phyloP scores from a whole-genome alignment of 1,284 basidiomycete species.

The Naganishia cerealis region DNA sequence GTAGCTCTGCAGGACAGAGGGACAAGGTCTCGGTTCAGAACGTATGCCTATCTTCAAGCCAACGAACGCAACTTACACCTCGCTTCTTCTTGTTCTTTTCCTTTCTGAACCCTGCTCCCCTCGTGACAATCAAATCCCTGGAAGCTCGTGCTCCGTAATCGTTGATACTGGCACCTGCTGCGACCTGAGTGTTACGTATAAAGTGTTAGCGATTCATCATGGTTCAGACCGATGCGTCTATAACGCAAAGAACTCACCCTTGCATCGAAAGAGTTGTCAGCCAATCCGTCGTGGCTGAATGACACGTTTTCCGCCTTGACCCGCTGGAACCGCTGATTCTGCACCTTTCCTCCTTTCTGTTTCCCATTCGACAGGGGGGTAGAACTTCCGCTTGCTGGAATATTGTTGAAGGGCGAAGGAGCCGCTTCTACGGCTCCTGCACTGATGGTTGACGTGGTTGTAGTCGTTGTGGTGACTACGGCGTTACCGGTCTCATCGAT shows the following conservation, averaged over 20 bases:
- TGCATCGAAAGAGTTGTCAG: constrained; percentile 79
- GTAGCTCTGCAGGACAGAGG: constrained; percentile 60
- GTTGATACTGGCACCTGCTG: constrained; percentile 58
- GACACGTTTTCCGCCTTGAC: constrained; percentile 69
- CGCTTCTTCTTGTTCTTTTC: constrained; percentile 99
- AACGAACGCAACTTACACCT: constrained; percentile 57
- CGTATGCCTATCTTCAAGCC: background rate
- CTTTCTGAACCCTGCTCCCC: constrained; percentile 92
- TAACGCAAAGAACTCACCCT: constrained; percentile 60
- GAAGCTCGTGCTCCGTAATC: constrained; percentile 88
- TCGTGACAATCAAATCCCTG: constrained; percentile 84
- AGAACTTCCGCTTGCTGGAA: constrained; percentile 32
- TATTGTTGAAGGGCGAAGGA: constrained; percentile 13
- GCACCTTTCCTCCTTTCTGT: constrained; percentile 40
- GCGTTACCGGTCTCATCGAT: constrained; percentile 30
- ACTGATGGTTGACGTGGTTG: constrained; percentile 33
- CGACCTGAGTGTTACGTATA: constrained; percentile 57
- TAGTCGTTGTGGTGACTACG: constrained; percentile 34
- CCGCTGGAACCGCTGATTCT: constrained; percentile 70
- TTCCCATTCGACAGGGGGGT: constrained; percentile 36
- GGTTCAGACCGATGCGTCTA: constrained; percentile 15
- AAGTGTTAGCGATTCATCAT: background rate
- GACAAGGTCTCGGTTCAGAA: background rate
- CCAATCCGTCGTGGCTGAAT: constrained; percentile 63
- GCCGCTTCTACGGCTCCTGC: constrained; percentile 16